A percentile compares a stretch with the other conserved stretches of the same genome.
Evolutionary conservation across 179 eudicot species (phyloP).

Genomic region (Spinacia oleracea): DNA sequence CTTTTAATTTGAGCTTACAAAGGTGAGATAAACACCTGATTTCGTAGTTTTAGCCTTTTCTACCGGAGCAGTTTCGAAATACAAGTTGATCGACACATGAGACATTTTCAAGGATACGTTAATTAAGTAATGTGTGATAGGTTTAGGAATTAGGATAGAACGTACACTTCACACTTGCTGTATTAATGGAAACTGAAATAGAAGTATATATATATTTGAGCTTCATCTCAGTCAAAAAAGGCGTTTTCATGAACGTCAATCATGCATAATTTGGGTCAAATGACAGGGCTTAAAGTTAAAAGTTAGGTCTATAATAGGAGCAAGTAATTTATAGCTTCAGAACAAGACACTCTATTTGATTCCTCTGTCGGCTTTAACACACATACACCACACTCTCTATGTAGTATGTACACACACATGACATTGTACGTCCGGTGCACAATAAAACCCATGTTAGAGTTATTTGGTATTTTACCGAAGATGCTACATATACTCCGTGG

Average conservation of each 20-base stretch:
- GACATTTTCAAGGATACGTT: neutral
- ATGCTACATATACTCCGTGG: too few relatives aligned
- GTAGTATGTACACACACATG: too few relatives aligned
- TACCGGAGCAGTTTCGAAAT: neutral
- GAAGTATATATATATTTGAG: too few relatives aligned
- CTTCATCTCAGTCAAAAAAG: neutral
- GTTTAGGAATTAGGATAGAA: neutral
- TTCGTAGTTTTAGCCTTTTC: neutral
- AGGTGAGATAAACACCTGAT: neutral
- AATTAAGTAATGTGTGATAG: neutral
- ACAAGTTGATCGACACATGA: constrained; percentile 9
- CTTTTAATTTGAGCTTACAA: neutral
- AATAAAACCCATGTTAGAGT: too few relatives aligned
- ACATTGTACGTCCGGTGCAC: too few relatives aligned
- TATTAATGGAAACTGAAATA: neutral
- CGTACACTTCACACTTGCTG: neutral
- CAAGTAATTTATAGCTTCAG: neutral
- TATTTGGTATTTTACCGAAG: too few relatives aligned
- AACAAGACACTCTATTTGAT: neutral
- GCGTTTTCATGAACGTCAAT: constrained; percentile 22
- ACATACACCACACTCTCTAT: neutral
- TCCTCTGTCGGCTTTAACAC: constrained; percentile 12
- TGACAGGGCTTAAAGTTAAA: neutral
- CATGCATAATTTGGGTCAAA: constrained; percentile 20
- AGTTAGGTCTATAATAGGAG: constrained; percentile 15